Evolutionary conservation across 768 basidiomycete genomes (phyloP).

Genomic region (Panaeolus papilionaceus): DNA sequence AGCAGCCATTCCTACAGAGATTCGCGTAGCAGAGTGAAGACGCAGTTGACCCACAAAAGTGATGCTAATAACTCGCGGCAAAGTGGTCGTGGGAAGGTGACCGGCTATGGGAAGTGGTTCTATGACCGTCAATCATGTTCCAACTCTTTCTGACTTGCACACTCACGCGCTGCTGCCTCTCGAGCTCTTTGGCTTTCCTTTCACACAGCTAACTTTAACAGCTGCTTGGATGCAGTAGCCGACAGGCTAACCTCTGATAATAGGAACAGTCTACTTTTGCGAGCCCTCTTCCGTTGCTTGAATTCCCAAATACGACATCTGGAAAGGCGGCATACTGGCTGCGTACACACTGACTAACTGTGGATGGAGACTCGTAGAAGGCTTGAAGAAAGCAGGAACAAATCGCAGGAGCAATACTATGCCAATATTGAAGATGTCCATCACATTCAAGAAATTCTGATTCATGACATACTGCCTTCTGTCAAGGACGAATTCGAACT

Average conservation of each 20-base stretch:
- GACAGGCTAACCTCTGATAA: slow-evolving; percentile 6
- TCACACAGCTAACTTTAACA: slow-evolving; percentile 13
- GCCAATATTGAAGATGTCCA: slow-evolving; percentile 52
- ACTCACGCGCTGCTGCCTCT: neutral
- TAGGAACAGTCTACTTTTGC: neutral
- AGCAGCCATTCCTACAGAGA: slow-evolving; percentile 4
- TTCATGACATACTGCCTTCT: slow-evolving; percentile 64
- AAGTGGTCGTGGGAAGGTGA: slow-evolving; percentile 6
- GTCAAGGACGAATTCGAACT: slow-evolving; percentile 64
- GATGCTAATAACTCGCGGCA: neutral
- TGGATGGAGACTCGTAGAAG: slow-evolving; percentile 46
- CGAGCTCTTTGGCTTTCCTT: slow-evolving; percentile 7
- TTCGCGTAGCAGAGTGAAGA: slow-evolving; percentile 5
- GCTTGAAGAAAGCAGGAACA: slow-evolving; percentile 52
- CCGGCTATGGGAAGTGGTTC: neutral
- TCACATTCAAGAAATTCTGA: slow-evolving; percentile 56
- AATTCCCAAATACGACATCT: neutral
- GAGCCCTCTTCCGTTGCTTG: slow-evolving; percentile 2
- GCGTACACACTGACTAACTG: neutral
- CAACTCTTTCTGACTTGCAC: neutral
- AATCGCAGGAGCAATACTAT: slow-evolving; percentile 56
- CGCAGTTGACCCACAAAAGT: neutral
- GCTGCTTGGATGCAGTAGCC: neutral
- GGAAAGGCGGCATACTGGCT: neutral
- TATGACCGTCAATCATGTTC: slow-evolving; percentile 11